Percentiles rank a stretch among this genome's conserved stretches.
Evolutionary conservation across 257 asterid species (phyloP).

Genomic region (Cinchona pubescens): DNA sequence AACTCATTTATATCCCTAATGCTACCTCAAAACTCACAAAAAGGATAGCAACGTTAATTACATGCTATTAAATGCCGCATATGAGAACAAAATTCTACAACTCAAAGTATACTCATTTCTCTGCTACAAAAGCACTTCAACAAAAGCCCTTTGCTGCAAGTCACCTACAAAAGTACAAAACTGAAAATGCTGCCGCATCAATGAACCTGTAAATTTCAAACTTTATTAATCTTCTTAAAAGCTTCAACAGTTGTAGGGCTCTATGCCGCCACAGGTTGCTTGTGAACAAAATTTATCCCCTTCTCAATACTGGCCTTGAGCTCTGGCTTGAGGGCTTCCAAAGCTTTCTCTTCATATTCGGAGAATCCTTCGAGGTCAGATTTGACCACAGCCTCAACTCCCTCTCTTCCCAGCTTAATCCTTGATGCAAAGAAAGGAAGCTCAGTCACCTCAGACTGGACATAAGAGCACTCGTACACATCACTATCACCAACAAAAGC

Average conservation of each 20-base stretch:
- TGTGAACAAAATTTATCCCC: slow-evolving; percentile 60
- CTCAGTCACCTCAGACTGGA: slow-evolving; percentile 66
- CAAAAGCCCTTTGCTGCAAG: slow-evolving; percentile 13
- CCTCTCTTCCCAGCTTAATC: slow-evolving; percentile 68
- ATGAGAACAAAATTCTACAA: slow-evolving; percentile 34
- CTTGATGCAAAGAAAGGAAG: slow-evolving; percentile 90
- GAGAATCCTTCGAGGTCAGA: slow-evolving; percentile 71
- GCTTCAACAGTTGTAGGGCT: slow-evolving; percentile 17
- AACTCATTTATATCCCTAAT: no score
- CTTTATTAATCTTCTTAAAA: slow-evolving; percentile 29
- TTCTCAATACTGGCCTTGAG: slow-evolving; percentile 79
- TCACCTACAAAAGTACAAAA: slow-evolving; percentile 60
- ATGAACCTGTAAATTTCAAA: slow-evolving; percentile 19
- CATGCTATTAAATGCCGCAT: slow-evolving; percentile 20
- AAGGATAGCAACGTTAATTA: slow-evolving; percentile 9
- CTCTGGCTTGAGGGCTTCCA: slow-evolving; percentile 82
- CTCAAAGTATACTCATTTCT: slow-evolving; percentile 33
- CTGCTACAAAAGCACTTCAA: slow-evolving; percentile 26
- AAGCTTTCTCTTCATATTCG: slow-evolving; percentile 68
- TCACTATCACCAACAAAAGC: slow-evolving; percentile 81
- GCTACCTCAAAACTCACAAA: not conserved
- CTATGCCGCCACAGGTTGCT: slow-evolving; percentile 63
- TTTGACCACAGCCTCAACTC: slow-evolving; percentile 69
- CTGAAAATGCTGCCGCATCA: slow-evolving; percentile 29
- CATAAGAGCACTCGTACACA: slow-evolving; percentile 67